Conservation (phyloP, 331 rosid species). For the Cydonia oblonga region DNA sequence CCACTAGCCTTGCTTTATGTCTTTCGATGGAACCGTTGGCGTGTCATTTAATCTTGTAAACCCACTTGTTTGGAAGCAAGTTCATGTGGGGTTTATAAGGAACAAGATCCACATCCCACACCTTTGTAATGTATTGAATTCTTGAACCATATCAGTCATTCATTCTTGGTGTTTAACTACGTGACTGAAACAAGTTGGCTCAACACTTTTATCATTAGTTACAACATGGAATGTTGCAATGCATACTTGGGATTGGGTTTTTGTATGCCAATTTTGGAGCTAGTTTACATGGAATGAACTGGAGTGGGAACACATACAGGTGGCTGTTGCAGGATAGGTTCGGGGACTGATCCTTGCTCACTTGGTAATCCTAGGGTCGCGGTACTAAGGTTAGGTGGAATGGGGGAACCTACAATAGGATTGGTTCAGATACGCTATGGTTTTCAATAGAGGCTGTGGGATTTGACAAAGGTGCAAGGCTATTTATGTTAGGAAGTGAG, state of each 20-base stretch:
- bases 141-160: neutral
- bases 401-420: no score
- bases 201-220: neutral
- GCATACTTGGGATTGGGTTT: neutral
- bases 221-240: neutral
- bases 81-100: neutral
- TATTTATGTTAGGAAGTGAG: no score
- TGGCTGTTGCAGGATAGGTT: no score
- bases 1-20: neutral
- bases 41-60: neutral
- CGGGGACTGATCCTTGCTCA: no score
- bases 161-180: neutral
- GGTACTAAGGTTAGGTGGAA: neutral
- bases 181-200: neutral
- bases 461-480: no score
- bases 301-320: no score
- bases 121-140: neutral
- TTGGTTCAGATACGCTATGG: no score
- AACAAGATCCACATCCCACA: neutral
- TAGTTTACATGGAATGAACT: neutral
- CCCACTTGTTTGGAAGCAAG: neutral
- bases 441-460: no score
- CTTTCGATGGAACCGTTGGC: neutral
- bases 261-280: neutral
- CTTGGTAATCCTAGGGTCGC: no score